phyloP scores from a whole-genome alignment of 2,329 filamentous ascomycete genomes.

The Apiospora saccharicola region DNA sequence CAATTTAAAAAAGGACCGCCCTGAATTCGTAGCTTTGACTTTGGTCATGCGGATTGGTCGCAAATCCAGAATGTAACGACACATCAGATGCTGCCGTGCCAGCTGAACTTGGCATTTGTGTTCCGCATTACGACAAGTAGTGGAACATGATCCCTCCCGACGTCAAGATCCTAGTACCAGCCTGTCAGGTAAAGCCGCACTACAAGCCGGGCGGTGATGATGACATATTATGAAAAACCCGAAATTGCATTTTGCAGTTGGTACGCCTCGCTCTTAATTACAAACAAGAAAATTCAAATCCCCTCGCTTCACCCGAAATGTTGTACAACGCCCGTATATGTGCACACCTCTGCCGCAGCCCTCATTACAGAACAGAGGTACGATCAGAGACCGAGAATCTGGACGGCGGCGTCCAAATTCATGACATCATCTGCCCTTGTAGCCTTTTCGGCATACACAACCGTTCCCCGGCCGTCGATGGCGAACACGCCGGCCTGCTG shows the following conservation, averaged over 20 bases:
- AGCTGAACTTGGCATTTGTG: not conserved
- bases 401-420: constrained; percentile 58
- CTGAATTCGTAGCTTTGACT: not conserved
- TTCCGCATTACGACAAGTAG: not conserved
- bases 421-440: constrained; percentile 57
- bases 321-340: not conserved
- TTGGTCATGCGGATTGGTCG: not conserved
- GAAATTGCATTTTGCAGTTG: constrained; percentile 15
- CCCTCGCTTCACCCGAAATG: constrained; percentile 3
- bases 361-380: not conserved
- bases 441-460: constrained; percentile 60
- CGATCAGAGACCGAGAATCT: constrained; percentile 44
- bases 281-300: not conserved
- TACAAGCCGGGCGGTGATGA: not conserved
- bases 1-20: not conserved
- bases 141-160: not conserved
- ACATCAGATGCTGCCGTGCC: not conserved
- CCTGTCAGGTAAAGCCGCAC: not conserved
- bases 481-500: constrained; percentile 61
- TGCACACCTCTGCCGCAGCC: not conserved
- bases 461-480: constrained; percentile 56
- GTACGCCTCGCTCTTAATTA: constrained; percentile 19
- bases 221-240: not conserved
- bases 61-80: not conserved
- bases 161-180: not conserved